These are phyloP conservation scores for Adansonia digitata DNA, from an alignment of 345 rosid species.

Conservation along the genomic window DNA sequence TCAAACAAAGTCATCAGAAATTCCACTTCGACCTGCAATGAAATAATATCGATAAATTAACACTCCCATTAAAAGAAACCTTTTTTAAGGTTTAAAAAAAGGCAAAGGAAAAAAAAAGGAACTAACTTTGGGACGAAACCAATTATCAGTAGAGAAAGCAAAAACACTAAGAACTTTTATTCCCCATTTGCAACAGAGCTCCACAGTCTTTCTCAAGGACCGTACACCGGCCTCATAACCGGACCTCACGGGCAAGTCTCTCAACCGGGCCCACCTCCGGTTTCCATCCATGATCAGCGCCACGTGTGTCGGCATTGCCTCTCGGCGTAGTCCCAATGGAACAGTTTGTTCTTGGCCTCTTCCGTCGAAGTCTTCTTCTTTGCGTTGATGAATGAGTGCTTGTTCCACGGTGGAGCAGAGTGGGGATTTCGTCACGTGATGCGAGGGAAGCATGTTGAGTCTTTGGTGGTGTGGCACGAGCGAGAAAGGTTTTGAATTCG, in stretches of 20 bases:
- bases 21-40: constrained; percentile 26
- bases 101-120: background rate
- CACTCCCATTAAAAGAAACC: background rate
- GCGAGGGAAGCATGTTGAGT: background rate
- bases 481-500: background rate
- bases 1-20: constrained; percentile 23
- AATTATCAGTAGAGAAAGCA: constrained; percentile 31
- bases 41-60: background rate
- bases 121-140: constrained; percentile 26
- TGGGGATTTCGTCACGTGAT: background rate
- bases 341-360: background rate
- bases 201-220: constrained; percentile 14
- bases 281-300: constrained; percentile 29
- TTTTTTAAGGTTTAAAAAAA: too few species aligned
- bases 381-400: background rate
- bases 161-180: constrained; percentile 22
- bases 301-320: constrained; percentile 26
- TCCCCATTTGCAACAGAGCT: constrained; percentile 26
- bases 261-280: constrained; percentile 22
- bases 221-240: constrained; percentile 28
- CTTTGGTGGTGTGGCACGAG: background rate
- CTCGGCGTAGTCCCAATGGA: constrained; percentile 15
- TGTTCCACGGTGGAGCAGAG: background rate
- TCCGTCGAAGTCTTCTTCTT: background rate
- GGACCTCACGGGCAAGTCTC: constrained; percentile 14